Evolutionary conservation across 768 basidiomycete genomes (phyloP).

Genomic region (Cyclocybe cylindracea): DNA sequence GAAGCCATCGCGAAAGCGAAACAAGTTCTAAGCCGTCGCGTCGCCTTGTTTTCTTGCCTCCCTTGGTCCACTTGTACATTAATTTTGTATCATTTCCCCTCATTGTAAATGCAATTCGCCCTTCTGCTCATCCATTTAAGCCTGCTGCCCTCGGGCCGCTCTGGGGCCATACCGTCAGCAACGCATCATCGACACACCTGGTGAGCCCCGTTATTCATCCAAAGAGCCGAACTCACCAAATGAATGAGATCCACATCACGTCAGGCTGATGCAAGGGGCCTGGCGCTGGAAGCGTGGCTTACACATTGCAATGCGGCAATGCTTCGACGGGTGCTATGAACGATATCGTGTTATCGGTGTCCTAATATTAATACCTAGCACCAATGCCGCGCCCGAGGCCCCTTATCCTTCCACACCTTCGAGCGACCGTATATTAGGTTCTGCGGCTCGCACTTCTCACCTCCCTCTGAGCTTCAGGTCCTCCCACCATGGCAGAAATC

Average conservation of each 20-base stretch:
- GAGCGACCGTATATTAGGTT: constrained; percentile 4
- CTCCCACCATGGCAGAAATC: constrained; percentile 7
- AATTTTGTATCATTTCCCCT: too few species aligned
- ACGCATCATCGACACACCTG: too few species aligned
- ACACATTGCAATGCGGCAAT: constrained; percentile 20
- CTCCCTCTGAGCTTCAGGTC: neutral
- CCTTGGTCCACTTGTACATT: neutral
- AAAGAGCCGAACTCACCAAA: neutral
- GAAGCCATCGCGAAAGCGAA: constrained; percentile 59
- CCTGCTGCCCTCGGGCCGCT: too few species aligned
- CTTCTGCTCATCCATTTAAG: too few species aligned
- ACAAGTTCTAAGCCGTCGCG: constrained; percentile 43
- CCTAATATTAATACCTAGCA: constrained; percentile 12
- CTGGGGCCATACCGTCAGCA: too few species aligned
- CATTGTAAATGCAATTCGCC: neutral
- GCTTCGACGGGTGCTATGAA: constrained; percentile 10
- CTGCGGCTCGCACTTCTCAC: too few species aligned
- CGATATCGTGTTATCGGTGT: too few species aligned
- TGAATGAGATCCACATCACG: neutral
- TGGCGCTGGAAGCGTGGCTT: constrained; percentile 15
- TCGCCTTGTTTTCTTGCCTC: constrained; percentile 1
- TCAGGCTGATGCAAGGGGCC: neutral
- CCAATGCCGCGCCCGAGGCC: constrained; percentile 17
- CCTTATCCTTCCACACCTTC: constrained; percentile 7
- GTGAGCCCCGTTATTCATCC: too few species aligned